Percentiles rank a stretch among this genome's conserved stretches.
Evolutionary conservation across 176 grass and related monocot species (phyloP).

Genomic region (Avena sativa): DNA sequence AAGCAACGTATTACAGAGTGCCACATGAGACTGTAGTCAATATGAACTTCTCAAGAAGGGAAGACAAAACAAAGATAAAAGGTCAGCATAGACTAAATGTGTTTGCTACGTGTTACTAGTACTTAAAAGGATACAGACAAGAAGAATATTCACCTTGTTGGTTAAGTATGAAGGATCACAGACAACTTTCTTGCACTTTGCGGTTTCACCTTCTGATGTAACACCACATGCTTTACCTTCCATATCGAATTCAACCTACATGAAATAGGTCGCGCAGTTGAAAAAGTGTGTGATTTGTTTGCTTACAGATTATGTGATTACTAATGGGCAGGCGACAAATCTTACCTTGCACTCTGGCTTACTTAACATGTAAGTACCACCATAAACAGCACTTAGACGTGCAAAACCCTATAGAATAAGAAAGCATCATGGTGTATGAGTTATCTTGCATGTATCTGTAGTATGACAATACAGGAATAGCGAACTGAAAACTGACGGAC

Average conservation of each 20-base stretch:
- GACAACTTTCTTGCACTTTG: constrained; percentile 93
- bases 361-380: constrained; percentile 96
- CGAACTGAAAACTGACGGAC: constrained; percentile 51
- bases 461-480: constrained; percentile 24
- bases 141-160: constrained; percentile 77
- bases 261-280: constrained; percentile 7
- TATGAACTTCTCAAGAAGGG: constrained; percentile 37
- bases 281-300: constrained; percentile 27
- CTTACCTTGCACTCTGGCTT: constrained; percentile 95
- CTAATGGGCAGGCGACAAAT: constrained; percentile 30
- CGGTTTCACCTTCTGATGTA: constrained; percentile 95
- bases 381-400: constrained; percentile 96
- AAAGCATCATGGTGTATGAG: constrained; percentile 24
- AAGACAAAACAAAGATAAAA: neutral
- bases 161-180: constrained; percentile 92
- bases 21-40: constrained; percentile 12
- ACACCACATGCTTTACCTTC: constrained; percentile 97
- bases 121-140: constrained; percentile 8
- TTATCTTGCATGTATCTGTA: neutral
- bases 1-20: neutral
- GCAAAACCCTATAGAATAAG: constrained; percentile 75
- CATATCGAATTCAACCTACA: constrained; percentile 89
- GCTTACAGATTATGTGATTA: constrained; percentile 16
- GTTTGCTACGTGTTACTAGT: neutral
- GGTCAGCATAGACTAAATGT: neutral